These are phyloP conservation scores for Cenchrus fungigraminus DNA, from an alignment of 176 grass and related monocot species.

Conservation along the genomic window DNA sequence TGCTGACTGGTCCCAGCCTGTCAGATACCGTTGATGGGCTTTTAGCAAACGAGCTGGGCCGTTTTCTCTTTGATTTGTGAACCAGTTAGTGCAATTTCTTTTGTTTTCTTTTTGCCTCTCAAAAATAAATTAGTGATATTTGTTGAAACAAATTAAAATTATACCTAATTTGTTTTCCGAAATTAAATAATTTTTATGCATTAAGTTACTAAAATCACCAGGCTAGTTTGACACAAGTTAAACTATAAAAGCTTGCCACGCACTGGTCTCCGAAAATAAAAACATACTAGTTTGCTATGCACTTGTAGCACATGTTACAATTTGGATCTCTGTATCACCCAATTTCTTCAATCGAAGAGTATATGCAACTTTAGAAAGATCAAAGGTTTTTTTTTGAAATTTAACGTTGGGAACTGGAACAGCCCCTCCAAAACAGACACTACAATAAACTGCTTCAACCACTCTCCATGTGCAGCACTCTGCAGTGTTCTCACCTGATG, in stretches of 20 bases:
- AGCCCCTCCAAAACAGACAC: conserved; percentile 32
- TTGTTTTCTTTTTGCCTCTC: not conserved
- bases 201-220: not conserved
- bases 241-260: not conserved
- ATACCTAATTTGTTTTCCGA: not conserved
- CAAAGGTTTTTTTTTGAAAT: not conserved
- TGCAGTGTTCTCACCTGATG: not conserved
- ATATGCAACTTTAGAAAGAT: not conserved
- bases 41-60: not conserved
- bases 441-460: conserved; percentile 46
- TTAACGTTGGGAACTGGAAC: conserved; percentile 9
- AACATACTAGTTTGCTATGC: not conserved
- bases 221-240: not conserved
- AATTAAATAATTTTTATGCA: not conserved
- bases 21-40: not conserved
- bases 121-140: not conserved
- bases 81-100: not conserved
- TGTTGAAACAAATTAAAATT: not conserved
- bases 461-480: conserved; percentile 44
- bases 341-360: not conserved
- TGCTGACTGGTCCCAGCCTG: not conserved
- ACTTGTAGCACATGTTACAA: not conserved
- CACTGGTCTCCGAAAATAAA: not conserved
- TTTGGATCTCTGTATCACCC: not conserved
- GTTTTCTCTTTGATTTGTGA: not conserved